Conservation (phyloP, 306 rosid genomes). For the Quercus cerris region DNA sequence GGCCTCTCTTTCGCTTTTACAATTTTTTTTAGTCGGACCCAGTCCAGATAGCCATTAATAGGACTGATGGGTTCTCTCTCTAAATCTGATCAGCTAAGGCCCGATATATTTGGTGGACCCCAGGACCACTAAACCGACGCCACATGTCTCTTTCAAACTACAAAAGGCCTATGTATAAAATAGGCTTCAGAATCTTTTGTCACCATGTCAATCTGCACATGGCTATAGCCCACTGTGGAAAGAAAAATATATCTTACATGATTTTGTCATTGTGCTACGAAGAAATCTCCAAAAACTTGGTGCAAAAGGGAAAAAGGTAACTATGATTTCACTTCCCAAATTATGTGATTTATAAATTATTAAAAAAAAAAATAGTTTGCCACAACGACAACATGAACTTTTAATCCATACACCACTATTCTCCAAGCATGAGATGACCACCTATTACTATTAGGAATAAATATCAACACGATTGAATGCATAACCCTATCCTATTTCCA, state of each 20-base stretch:
- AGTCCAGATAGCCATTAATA: constrained; percentile 5
- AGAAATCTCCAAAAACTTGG: constrained; percentile 9
- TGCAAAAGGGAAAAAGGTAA: background rate
- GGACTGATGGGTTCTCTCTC: constrained; percentile 30
- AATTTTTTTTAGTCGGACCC: constrained; percentile 23
- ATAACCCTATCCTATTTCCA: background rate
- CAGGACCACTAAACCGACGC: constrained; percentile 29
- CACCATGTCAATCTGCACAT: constrained; percentile 60
- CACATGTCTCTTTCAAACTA: constrained; percentile 12
- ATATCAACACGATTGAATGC: background rate
- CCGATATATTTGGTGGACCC: constrained; percentile 39
- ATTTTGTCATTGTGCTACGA: constrained; percentile 28
- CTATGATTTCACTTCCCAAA: background rate
- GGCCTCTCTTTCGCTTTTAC: background rate
- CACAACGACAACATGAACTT: background rate
- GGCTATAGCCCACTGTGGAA: constrained; percentile 36
- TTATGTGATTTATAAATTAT: too few relatives aligned
- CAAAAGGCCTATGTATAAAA: background rate
- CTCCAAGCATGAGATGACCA: background rate
- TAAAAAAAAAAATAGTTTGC: too few relatives aligned
- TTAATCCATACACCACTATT: background rate
- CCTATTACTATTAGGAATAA: background rate
- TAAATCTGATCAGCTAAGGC: constrained; percentile 9
- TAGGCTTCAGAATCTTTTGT: background rate
- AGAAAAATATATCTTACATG: constrained; percentile 13